Base-by-base conservation (phyloP, 306 rosid species). In the Vigna angularis region DNA sequence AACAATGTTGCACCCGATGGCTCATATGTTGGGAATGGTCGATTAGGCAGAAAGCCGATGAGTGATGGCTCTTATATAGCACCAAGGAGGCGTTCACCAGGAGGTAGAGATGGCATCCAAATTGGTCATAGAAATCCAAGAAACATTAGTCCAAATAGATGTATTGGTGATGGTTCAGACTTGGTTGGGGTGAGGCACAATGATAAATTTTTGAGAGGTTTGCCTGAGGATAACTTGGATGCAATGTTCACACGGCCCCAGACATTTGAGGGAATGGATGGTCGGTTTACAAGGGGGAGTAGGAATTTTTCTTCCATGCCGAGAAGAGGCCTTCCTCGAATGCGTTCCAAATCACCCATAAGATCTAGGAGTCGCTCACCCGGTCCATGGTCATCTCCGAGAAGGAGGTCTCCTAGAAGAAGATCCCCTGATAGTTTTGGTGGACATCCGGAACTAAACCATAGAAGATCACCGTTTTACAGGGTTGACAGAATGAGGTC, bases 351-450 rank as follows among this genome's bases (percentile, higher is more conserved):
- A 83, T 95, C 97, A 1, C 98, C 98, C 18, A 83, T 91, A 71
- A 85, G 89, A 78, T 85, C 97, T 4, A 82, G 97, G 75, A 84
- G 90, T 80, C 97, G 97, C 61, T 90, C 98, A 50, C 97, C 97
- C 24, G 87, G 87, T 42, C 87, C 59, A 18, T 92, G 97, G 98
- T 63, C 89, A 36, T 86, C 97, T 63, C 96, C 96, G 17, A 86
- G 91, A 74, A 87, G 94, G 69, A 83, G 89, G 72, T 87, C 97
- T 48, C 97, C 97, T 5, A 87, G 96, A 86, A 88, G 97, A 81
- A 91, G 97, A 78, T 87, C 94, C 44, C 92, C 92, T 4, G 89
- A 92, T 38, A 89, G 89, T 30, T 94, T 90, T 88, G 86, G 86
- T 69, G 92, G 93, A 38, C 94, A 85, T 79, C 86, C 89, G 66